These are phyloP conservation scores for Trichoderma atroviride DNA, from an alignment of 2,329 filamentous ascomycete species.

Conservation along the genomic window DNA sequence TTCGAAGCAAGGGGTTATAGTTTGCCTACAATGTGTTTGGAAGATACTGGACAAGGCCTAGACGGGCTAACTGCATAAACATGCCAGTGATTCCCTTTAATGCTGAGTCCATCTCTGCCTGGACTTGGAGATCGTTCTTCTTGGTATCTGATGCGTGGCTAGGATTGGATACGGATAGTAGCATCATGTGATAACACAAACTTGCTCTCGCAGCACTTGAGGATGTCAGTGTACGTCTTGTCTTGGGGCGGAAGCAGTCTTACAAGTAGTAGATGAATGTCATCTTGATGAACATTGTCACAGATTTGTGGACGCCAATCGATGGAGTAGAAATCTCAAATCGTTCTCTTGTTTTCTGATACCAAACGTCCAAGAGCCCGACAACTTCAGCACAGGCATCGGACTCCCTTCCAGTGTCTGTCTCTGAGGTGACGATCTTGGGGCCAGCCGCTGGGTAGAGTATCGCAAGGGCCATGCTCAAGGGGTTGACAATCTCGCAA, in stretches of 20 bases:
- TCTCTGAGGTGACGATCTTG: background rate
- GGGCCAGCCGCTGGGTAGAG: slow-evolving; percentile 5
- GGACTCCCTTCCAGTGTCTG: background rate
- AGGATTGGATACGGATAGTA: slow-evolving; percentile 8
- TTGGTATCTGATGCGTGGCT: background rate
- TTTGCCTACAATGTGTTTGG: slow-evolving; percentile 22
- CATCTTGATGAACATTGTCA: slow-evolving; percentile 22
- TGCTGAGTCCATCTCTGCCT: slow-evolving; percentile 18
- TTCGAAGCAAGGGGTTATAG: background rate
- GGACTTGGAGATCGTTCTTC: slow-evolving; percentile 5
- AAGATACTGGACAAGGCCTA: slow-evolving; percentile 14
- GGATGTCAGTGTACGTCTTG: background rate
- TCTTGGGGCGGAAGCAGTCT: background rate
- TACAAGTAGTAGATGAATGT: slow-evolving; percentile 23
- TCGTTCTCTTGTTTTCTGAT: slow-evolving; percentile 13
- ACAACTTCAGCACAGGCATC: slow-evolving; percentile 11
- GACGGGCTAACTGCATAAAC: slow-evolving; percentile 12
- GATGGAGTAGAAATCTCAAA: slow-evolving; percentile 12
- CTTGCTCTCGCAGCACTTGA: slow-evolving; percentile 15
- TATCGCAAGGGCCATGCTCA: slow-evolving; percentile 9
- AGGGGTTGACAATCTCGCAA: slow-evolving; percentile 17
- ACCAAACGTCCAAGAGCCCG: slow-evolving; percentile 8
- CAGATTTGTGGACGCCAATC: slow-evolving; percentile 8
- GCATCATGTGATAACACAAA: slow-evolving; percentile 21
- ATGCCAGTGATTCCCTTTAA: slow-evolving; percentile 9